Evolutionary conservation across 2,329 filamentous ascomycete species (phyloP), one percentile per base, ranked within the genome.

Genomic region (Trichoderma brevicompactum): DNA sequence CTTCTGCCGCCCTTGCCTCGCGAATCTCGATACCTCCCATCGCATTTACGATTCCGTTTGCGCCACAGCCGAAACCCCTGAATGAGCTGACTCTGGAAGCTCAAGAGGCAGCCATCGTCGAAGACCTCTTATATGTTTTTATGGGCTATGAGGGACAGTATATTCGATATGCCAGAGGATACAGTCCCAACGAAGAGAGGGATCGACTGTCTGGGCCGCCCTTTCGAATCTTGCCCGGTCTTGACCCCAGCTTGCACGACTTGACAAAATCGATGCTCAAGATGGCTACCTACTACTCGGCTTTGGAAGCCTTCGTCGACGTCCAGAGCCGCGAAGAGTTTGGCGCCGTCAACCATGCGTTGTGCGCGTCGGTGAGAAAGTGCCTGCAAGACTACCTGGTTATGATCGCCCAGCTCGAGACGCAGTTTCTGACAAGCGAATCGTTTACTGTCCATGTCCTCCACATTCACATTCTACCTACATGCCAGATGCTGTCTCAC

Each of bases 71-170:
- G 7, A 82, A 93, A 55, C 88, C 92, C 49, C 81, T 98, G 15
- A 81, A 84, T 64, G 87, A 91, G 65, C 79, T 98, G 66, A 88
- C 88, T 0, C 80, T 96, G 34, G 90, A 96, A 69, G 86, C 86
- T 2, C 95, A 99, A 76, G 95, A 99, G 79, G 87, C 88, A 28
- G 91, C 88, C 8, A 90, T 99, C 53, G 82, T 98, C 49, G 94
- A 97, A 71, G 95, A 99, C 72, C 79, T 99, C 15, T 79, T 98
- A 41, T 97, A 94, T 74, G 93, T 96, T 5, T 96, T 98, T 72
- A 97, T 99, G 94, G 95, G 95, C 28, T 97, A 93, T 69, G 95
- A 99, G 78, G 95, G 95, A n/a, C 93, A 97, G 76, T 98, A 98
- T 75, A 91, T 99, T 68, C 91, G 92, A 64, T 98, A 92, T 74